Base-by-base conservation (phyloP, 116 monocot genomes). In the Cymodocea nodosa region DNA sequence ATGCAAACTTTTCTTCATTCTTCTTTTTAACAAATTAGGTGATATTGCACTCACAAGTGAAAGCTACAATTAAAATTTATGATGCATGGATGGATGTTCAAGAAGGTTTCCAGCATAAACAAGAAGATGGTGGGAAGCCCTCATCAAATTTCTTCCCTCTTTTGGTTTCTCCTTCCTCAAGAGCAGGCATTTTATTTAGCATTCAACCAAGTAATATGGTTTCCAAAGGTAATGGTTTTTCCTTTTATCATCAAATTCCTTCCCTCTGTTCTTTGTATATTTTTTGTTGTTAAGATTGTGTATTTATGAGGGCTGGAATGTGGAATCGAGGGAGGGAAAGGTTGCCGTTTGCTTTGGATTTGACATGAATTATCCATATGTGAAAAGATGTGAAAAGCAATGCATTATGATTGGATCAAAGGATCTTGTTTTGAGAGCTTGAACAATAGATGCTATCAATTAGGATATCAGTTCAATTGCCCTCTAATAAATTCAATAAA, bases 81-180 rank as follows among this genome's bases (percentile, higher is more conserved):
- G 98, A 98, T 79, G 86, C 81, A 14, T 84, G 80, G 86, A 69
- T 98, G 53, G 89, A 98, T 76, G 86, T 98, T 77, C 89, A 92
- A 83, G 66, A 71, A 69, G 98, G 92, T 61, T 89, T 92, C 77
- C 76, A 79, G 48, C 86, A 92, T 57, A 55, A 67, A 4, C 83
- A 84, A 37, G 67, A 82, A 67, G 73, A 68, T 48, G 78, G 89
- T 78, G 91, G 86, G 59, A 77, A 86, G 51, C 92, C 98, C 40
- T 75, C 73, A 62, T 92, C 84, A 63, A 73, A 73, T 70, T 82
- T 82, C 64, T 92, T 98, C 66, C 98, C 98, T 50, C 66, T 92
- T 59, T 66, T 83, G 36, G 73, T 98, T 40, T 76, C 95, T 71
- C 83, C 87, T 67, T 81, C 83, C 60, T 90, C 95, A 18, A 81